Conservation (phyloP, 768 basidiomycete species). For the Amanita subjunquillea region DNA sequence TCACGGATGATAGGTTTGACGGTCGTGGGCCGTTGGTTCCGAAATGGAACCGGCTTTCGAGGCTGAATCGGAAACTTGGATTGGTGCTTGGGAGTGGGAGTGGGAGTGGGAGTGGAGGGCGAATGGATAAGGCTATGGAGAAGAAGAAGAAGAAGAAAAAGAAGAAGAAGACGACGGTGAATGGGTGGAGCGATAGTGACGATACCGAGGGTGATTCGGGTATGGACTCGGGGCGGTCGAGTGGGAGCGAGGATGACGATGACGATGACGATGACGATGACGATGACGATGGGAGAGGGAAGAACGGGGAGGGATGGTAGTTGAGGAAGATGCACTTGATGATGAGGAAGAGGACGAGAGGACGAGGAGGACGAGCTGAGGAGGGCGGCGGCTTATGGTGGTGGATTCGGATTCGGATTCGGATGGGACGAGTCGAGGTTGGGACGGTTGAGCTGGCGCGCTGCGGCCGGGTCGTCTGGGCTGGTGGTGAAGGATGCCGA, state of each 20-base stretch:
- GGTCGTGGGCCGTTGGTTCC: conserved; percentile 32
- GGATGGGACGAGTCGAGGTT: conserved; percentile 15
- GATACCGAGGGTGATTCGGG: background rate
- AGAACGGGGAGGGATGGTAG: conserved; percentile 1
- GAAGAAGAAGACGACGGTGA: conserved; percentile 10
- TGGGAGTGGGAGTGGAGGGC: background rate
- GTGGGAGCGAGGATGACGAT: too few species aligned
- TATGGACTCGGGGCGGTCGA: conserved; percentile 1
- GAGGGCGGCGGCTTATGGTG: conserved; percentile 8
- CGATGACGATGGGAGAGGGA: conserved; percentile 16
- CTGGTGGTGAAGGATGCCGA: conserved; percentile 3
- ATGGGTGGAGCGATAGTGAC: conserved; percentile 8
- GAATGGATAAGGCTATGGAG: background rate
- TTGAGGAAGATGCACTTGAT: conserved; percentile 10
- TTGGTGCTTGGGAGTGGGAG: background rate
- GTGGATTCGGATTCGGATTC: conserved; percentile 9
- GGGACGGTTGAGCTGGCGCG: conserved; percentile 16
- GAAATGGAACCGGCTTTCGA: conserved; percentile 24
- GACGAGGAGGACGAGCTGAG: background rate
- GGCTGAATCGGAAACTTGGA: conserved; percentile 20
- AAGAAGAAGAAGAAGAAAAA: conserved; percentile 9
- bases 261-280: conserved; percentile 12
- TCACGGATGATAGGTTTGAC: conserved; percentile 24
- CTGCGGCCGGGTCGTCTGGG: conserved; percentile 6
- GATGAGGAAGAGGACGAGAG: background rate